Base-by-base conservation (phyloP, 1,139 yeast genomes). In the Magnusiomyces paraingens region DNA sequence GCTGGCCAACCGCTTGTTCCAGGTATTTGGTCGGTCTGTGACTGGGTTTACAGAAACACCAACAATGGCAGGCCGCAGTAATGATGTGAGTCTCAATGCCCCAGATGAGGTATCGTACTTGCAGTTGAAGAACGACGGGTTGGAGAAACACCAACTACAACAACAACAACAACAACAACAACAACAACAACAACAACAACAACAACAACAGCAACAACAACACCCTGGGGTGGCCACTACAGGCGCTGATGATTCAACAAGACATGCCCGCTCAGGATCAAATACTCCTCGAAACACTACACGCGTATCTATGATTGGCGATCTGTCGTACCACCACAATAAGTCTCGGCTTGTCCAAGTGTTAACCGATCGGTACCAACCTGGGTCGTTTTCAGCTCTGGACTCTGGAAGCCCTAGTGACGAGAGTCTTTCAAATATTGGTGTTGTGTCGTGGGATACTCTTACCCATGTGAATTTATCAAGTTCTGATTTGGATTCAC, bases 391-490 rank as follows among this genome's bases (percentile, higher is more conserved):
- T 4, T 26, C 32, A 26, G 32, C 4, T 26, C 8, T 26, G 32
- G n/a, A n/a, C n/a, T n/a, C n/a, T n/a, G n/a, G n/a, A n/a, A n/a
- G n/a, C n/a, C n/a, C n/a, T n/a, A n/a, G n/a, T n/a, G n/a, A n/a
- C n/a, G n/a, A n/a, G n/a, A n/a, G n/a, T n/a, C n/a, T n/a, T n/a
- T n/a, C n/a, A n/a, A n/a, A n/a, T n/a, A n/a, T n/a, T n/a, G n/a
- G n/a, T 26, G 32, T 26, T 26, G 32, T 65, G 8, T 61, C 67
- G 32, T 73, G 77, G 77, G 73, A 71, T 50, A 58, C 62, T 17
- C 57, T 73, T 22, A 62, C 61, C 1, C 52, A 52, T 2, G 55
- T 73, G 26, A 67, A 72, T 39, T 49, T 73, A 12, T 64, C 67
- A 3, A 61, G 63, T 12, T 61, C 64, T 43, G 59, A 59, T 1